Evolutionary conservation across 192 early-diverging fungal genomes (phyloP), one percentile per base, ranked within the genome.

Genomic region (Obelidium mucronatum): DNA sequence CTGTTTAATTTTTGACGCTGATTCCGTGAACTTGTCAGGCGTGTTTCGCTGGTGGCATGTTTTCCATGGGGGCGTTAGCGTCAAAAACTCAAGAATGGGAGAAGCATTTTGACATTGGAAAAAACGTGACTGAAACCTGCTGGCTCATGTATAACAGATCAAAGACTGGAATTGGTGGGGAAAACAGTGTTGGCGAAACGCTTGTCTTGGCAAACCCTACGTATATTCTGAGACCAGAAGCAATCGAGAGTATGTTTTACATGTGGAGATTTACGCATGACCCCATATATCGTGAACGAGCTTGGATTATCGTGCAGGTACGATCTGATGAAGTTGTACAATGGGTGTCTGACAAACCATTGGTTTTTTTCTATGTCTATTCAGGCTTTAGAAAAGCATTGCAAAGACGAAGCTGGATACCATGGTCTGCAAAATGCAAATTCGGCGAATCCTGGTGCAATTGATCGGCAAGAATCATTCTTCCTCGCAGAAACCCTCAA

Each of bases 401-500:
- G 70, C 31, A n/a, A 36, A 31, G 56, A 37, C 13, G 70, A 72
- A 37, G 33, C 22, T 11, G 70, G 70, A 19, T 72, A 37, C 70
- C 70, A 72, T 59, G 70, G 70, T 19, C 35, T 72, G 0, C 22
- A 8, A 17, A 35, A 72, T 72, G 70, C 35, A 24, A 33, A 24
- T 52, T 1, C 22, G 0, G 8, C 30, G 17, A 44, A 52, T 53
- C 17, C 17, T 26, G 36, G 11, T 59, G 2, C 54, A 30, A 24
- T 56, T 13, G 83, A 86, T 75, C 8, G 76, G 31, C 74, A 79
- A 69, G 81, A 88, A 63, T 72, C 63, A 52, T 98, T 96, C 83
- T 96, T 98, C 76, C 77, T 97, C 67, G 95, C 96, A 0, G 97
- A 99, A 79, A 97, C 96, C 0, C 88, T 99, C 71, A 99, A 99